phyloP scores from a whole-genome alignment of 2,329 filamentous ascomycete genomes.

The Apiospora phragmitis region DNA sequence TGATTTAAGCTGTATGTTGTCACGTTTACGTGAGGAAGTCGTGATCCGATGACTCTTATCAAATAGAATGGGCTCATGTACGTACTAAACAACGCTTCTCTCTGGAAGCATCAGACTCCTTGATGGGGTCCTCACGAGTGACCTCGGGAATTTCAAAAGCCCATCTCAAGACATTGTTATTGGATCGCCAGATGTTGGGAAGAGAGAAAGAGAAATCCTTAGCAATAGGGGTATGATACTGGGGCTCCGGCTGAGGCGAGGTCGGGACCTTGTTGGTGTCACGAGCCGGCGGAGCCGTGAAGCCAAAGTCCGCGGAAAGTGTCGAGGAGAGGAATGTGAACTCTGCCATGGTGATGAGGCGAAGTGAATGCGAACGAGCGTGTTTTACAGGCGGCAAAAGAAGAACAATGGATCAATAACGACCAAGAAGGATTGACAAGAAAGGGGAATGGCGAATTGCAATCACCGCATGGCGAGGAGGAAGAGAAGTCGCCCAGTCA shows the following conservation, averaged over 20 bases:
- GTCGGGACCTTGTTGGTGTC: background rate
- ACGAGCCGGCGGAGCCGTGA: background rate
- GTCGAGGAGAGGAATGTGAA: background rate
- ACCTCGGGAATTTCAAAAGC: conserved; percentile 22
- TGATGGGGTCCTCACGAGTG: background rate
- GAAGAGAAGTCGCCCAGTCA: background rate
- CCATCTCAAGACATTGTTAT: conserved; percentile 27
- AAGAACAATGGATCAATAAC: background rate
- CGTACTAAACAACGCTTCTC: conserved; percentile 28
- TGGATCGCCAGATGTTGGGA: conserved; percentile 24
- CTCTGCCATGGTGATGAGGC: background rate
- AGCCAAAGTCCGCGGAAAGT: background rate
- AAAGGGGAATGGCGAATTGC: background rate
- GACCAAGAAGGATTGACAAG: background rate
- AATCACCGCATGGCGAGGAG: conserved; percentile 3
- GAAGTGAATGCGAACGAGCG: background rate
- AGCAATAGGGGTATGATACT: conserved; percentile 20
- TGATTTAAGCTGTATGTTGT: background rate
- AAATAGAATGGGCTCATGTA: background rate
- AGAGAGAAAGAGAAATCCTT: conserved; percentile 27
- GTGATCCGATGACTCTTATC: background rate
- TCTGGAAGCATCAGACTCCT: conserved; percentile 1
- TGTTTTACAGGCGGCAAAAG: background rate
- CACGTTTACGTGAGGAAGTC: background rate
- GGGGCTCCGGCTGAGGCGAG: background rate